Evolutionary conservation across 78 protist species (phyloP).

Genomic region (Guillardia theta): DNA sequence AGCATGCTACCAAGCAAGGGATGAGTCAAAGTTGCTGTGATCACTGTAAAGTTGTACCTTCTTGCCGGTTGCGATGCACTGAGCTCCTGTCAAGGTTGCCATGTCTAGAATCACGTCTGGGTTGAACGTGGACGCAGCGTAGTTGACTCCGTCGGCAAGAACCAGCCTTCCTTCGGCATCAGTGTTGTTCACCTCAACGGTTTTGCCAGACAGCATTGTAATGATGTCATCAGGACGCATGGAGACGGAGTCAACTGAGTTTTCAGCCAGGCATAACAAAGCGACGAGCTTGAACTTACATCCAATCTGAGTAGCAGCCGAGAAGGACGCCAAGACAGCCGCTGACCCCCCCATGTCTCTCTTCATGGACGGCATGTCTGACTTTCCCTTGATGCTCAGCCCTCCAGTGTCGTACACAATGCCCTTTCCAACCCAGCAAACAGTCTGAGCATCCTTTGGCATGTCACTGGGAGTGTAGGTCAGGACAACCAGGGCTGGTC

Average conservation of each 20-base stretch:
- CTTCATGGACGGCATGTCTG: conserved; percentile 36
- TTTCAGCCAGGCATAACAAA: conserved; percentile 24
- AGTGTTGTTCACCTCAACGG: conserved; percentile 88
- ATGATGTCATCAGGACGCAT: background rate
- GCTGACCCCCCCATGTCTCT: conserved; percentile 55
- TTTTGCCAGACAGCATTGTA: conserved; percentile 54
- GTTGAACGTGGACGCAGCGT: background rate
- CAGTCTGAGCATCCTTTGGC: background rate
- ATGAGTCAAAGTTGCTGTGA: background rate
- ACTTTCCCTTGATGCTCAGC: conserved; percentile 73
- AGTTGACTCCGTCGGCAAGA: background rate
- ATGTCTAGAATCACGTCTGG: conserved; percentile 21
- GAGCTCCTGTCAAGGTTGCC: conserved; percentile 38
- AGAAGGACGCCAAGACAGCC: background rate
- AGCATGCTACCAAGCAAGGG: background rate
- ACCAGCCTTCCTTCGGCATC: conserved; percentile 87
- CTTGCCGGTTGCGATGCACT: background rate
- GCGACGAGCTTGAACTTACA: background rate
- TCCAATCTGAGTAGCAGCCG: background rate
- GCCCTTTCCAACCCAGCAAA: conserved; percentile 36
- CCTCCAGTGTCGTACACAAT: conserved; percentile 65
- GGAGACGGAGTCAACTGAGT: background rate
- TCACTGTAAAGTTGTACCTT: background rate
- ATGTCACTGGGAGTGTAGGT: background rate
- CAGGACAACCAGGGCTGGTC: background rate